These are phyloP conservation scores for Microcyclospora pomicola DNA, from an alignment of 2,329 filamentous ascomycete genomes.

Conservation along the genomic window DNA sequence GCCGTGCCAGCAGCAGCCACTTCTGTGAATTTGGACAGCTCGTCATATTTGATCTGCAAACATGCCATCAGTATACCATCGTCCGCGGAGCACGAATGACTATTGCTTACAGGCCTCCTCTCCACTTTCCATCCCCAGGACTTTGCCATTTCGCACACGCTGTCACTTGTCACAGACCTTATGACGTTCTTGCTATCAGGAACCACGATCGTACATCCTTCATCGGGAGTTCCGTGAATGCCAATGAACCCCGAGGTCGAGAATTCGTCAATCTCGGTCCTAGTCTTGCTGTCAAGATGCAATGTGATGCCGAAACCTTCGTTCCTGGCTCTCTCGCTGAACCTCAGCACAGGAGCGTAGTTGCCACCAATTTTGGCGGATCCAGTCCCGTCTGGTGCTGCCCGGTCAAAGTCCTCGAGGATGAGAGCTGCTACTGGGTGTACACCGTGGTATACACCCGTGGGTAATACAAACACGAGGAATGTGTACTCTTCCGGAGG, in stretches of 20 bases:
- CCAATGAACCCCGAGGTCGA: slow-evolving; percentile 90
- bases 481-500: slow-evolving; percentile 90
- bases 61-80: not conserved
- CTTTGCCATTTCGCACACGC: slow-evolving; percentile 59
- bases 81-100: not conserved
- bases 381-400: slow-evolving; percentile 81
- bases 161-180: slow-evolving; percentile 71
- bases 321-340: slow-evolving; percentile 65
- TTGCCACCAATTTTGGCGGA: slow-evolving; percentile 92
- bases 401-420: slow-evolving; percentile 83
- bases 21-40: slow-evolving; percentile 53
- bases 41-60: slow-evolving; percentile 49
- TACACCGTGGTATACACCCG: slow-evolving; percentile 84
- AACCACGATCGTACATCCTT: slow-evolving; percentile 58
- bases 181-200: slow-evolving; percentile 82
- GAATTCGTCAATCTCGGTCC: slow-evolving; percentile 87
- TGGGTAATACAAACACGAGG: slow-evolving; percentile 77
- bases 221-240: slow-evolving; percentile 42
- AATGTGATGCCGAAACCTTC: slow-evolving; percentile 88
- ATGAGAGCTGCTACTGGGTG: slow-evolving; percentile 79
- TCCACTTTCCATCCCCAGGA: slow-evolving; percentile 78
- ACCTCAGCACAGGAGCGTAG: slow-evolving; percentile 81
- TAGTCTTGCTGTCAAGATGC: slow-evolving; percentile 73
- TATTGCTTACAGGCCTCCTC: slow-evolving; percentile 45
- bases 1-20: slow-evolving; percentile 88